Percentiles rank a stretch among this genome's conserved stretches.
Conservation (phyloP, 306 rosid genomes). For the Cucurbita argyrosperma region DNA sequence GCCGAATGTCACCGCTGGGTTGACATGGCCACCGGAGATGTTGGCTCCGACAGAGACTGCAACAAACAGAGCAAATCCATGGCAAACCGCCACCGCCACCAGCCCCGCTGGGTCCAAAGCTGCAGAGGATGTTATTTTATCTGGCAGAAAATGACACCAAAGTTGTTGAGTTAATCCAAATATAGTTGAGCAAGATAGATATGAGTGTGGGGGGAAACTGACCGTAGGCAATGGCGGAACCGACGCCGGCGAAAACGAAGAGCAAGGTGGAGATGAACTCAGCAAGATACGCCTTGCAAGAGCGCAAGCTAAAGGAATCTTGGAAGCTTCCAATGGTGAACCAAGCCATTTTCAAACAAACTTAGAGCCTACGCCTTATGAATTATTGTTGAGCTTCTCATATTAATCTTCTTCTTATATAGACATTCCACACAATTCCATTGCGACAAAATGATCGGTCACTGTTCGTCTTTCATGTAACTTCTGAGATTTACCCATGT, state of each 20-base stretch:
- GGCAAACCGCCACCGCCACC: slow-evolving; percentile 69
- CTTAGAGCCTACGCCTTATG: not conserved
- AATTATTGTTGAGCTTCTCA: not conserved
- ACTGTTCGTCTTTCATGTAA: not conserved
- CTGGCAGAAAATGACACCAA: slow-evolving; percentile 12
- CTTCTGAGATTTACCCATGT: not conserved
- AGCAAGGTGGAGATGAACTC: slow-evolving; percentile 87
- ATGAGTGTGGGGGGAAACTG: slow-evolving; percentile 2
- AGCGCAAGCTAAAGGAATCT: slow-evolving; percentile 58
- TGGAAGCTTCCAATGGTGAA: slow-evolving; percentile 61
- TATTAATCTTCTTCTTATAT: not conserved
- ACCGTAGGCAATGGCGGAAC: slow-evolving; percentile 79
- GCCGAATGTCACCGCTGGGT: slow-evolving; percentile 93
- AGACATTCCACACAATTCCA: not conserved
- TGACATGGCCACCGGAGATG: slow-evolving; percentile 91
- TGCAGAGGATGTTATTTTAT: slow-evolving; percentile 63
- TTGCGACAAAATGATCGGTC: not conserved
- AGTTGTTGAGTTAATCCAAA: too few relatives aligned
- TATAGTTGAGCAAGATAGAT: not conserved
- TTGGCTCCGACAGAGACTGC: slow-evolving; percentile 76
- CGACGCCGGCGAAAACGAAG: slow-evolving; percentile 87
- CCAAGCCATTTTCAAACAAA: slow-evolving; percentile 28
- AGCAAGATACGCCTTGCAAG: slow-evolving; percentile 65
- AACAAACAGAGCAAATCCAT: slow-evolving; percentile 75
- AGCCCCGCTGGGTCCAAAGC: slow-evolving; percentile 75